Evolutionary conservation across 345 rosid genomes (phyloP), one percentile per base, ranked within the genome.

Genomic region (Sonneratia alba): DNA sequence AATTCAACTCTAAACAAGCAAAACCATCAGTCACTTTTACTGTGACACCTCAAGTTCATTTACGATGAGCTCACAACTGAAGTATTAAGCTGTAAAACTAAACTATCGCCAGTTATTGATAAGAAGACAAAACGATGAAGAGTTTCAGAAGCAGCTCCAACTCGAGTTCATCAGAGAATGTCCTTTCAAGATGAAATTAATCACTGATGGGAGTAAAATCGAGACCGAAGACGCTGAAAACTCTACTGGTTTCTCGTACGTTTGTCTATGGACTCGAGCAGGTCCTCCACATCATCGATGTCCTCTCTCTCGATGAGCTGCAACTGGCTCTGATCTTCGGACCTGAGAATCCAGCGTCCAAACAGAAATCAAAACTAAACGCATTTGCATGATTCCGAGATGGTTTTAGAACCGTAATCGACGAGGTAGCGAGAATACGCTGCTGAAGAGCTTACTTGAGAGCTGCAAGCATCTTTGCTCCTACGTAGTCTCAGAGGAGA

Each of bases 391-490:
- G 45, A n/a, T 13, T 22, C 64, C 36, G 36, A 2, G 22, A 42
- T 13, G 13, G 1, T 7, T 3, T n/a, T 12, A 61, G 22, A 7
- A 61, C 11, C 36, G 1, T 3, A 13, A 34, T 61, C 36, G 14
- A 11, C 4, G 51, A 24, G 42, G 51, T 73, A 64, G 36, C 71
- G 75, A 55, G 59, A n/a, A 13, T 24, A 14, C 68, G 63, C 36
- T 45, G 59, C 14, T 43, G 55, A 66, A 19, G 71, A 56, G 76
- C 87, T 83, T 78, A 91, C 98, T 85, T 93, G 72, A 90, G 89
- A 76, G 90, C 71, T 59, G 91, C 83, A n/a, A 87, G 80, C 95
- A 90, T 90, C 81, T 79, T 87, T 61, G 53, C 10, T 37, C 47
- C 10, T 5, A 9, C 6, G 79, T 70, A 48, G 42, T 38, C 5